Conservation (phyloP, 2,329 filamentous ascomycete species). For the Alternaria solani region DNA sequence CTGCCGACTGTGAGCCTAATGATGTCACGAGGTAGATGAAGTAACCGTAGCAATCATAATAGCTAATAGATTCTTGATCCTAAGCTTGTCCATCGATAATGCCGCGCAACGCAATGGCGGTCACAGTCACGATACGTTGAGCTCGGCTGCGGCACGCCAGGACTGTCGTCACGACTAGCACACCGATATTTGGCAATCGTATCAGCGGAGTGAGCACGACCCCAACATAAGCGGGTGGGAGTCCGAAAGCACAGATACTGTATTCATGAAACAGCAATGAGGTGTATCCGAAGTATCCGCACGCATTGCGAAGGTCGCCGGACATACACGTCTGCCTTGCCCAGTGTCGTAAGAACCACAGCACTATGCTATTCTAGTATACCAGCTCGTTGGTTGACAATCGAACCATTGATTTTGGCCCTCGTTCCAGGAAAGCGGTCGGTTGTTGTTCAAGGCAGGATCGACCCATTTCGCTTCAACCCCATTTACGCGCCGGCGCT, state of each 20-base stretch:
- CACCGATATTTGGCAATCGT: constrained; percentile 4
- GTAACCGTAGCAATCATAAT: constrained; percentile 1
- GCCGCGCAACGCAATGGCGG: background rate
- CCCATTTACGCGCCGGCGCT: constrained; percentile 15
- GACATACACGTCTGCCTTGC: constrained; percentile 9
- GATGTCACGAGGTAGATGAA: background rate
- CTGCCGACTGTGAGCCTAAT: background rate
- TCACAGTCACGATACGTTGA: background rate
- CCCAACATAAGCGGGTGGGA: background rate
- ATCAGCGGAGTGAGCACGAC: background rate
- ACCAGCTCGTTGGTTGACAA: constrained; percentile 1
- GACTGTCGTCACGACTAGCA: background rate
- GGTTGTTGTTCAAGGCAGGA: constrained; percentile 15
- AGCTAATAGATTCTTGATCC: background rate
- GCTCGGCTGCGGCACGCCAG: background rate
- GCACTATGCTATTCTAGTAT: constrained; percentile 7
- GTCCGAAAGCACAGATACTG: constrained; percentile 3
- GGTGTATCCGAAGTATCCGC: background rate
- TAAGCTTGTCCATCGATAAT: background rate
- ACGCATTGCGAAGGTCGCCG: background rate
- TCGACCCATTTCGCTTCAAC: constrained; percentile 12
- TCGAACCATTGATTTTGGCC: constrained; percentile 15
- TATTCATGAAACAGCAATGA: background rate
- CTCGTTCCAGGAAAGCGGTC: constrained; percentile 12
- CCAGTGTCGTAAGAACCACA: background rate